phyloP scores from a whole-genome alignment of 768 basidiomycete species.

The Rhizopogon sp. region DNA sequence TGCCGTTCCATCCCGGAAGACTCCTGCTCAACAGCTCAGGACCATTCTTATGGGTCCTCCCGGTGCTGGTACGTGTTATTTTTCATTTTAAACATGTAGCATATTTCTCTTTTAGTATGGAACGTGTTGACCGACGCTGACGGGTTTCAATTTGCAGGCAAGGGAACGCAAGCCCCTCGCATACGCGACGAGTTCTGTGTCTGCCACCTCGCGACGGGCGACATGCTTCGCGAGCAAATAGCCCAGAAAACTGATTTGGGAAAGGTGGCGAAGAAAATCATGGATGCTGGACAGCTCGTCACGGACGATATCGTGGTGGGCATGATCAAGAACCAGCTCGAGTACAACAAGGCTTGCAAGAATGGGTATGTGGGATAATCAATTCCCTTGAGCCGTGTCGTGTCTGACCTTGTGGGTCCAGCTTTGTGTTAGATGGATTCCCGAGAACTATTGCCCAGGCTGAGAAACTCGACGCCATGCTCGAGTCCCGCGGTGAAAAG shows the following conservation, averaged over 20 bases:
- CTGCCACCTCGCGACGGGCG: conserved; percentile 97
- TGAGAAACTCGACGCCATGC: conserved; percentile 92
- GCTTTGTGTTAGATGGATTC: conserved; percentile 99
- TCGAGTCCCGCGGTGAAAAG: conserved; percentile 74
- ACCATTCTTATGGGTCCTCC: conserved; percentile 96
- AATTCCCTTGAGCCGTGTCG: not conserved
- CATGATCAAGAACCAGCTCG: conserved; percentile 95
- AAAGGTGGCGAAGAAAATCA: conserved; percentile 91
- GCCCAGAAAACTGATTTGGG: conserved; percentile 82
- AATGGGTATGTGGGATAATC: conserved; percentile 69
- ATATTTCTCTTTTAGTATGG: not conserved
- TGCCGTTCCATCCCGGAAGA: conserved; percentile 35
- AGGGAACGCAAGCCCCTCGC: conserved; percentile 95
- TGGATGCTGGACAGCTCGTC: conserved; percentile 95
- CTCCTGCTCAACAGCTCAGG: conserved; percentile 75
- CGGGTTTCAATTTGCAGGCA: conserved; percentile 48
- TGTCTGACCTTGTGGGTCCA: conserved; percentile 25
- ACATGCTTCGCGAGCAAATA: conserved; percentile 97
- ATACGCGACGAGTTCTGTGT: conserved; percentile 93
- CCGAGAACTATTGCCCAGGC: conserved; percentile 96
- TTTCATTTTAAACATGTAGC: not conserved
- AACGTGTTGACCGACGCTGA: not conserved
- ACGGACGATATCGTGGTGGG: conserved; percentile 95
- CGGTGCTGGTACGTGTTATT: conserved; percentile 73
- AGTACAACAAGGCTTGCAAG: conserved; percentile 88